Conservation (phyloP, 116 monocot species). For the Trichopus zeylanicus region DNA sequence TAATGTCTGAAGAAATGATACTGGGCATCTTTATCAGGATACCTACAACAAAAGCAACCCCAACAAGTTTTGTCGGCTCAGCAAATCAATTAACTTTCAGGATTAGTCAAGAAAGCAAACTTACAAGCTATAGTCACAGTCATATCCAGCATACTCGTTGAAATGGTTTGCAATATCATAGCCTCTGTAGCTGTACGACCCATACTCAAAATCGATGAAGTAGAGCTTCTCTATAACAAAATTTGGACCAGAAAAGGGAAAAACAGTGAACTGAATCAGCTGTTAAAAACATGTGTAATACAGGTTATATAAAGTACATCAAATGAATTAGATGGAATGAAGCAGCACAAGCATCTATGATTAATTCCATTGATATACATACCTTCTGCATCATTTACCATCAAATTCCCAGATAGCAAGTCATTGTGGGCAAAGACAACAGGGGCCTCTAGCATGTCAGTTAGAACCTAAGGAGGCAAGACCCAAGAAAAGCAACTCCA, state of each 20-base stretch:
- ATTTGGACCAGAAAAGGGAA: neutral
- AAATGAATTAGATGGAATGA: neutral
- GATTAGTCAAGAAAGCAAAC: slow-evolving; percentile 4
- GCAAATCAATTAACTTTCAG: neutral
- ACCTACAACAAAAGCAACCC: slow-evolving; percentile 36
- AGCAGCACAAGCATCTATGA: neutral
- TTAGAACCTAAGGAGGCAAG: slow-evolving; percentile 38
- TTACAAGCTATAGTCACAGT: slow-evolving; percentile 87
- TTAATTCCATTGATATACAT: too few relatives aligned
- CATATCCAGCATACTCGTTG: slow-evolving; percentile 94
- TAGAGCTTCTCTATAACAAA: slow-evolving; percentile 69
- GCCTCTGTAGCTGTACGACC: slow-evolving; percentile 97
- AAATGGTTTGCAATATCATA: slow-evolving; percentile 99
- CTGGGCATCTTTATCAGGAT: slow-evolving; percentile 72
- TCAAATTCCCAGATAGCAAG: slow-evolving; percentile 88
- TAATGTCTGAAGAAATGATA: slow-evolving; percentile 88
- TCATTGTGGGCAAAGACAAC: slow-evolving; percentile 91
- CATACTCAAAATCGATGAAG: slow-evolving; percentile 99
- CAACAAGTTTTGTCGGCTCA: neutral
- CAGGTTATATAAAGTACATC: neutral
- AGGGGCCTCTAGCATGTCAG: slow-evolving; percentile 54
- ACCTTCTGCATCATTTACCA: slow-evolving; percentile 80
- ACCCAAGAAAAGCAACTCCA: neutral
- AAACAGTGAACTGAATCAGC: neutral
- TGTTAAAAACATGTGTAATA: neutral